Evolutionary conservation across 1,139 yeast genomes (phyloP), one percentile per base, ranked within the genome.

Genomic region (Barnettozyma hawaiiensis): DNA sequence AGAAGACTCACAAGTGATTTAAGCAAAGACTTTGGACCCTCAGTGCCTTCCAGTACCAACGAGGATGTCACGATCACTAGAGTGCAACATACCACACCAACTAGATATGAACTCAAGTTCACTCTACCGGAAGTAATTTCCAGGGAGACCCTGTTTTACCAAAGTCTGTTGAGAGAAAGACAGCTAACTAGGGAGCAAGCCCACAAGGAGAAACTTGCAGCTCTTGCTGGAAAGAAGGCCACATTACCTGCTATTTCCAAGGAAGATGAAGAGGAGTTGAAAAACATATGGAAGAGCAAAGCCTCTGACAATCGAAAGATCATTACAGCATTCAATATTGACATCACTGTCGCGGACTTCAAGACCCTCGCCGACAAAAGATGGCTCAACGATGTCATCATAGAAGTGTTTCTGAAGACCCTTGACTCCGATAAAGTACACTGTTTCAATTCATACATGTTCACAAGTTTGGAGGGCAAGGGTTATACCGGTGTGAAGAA

Each of bases 311-410:
- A 61, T 10, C 51, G 56, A n/a, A 49, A 68, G 9, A 55, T 72
- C 7, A 55, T 71, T 7, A 71, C 69, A 9, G 66, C 67, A 12
- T 73, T 67, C 36, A 70, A 67, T 51, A 66, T 92, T 27, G 94
- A 84, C 44, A 74, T 92, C 8, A 66, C 69, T 5, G 74, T 75
- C 0, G 65, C 76, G 37, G 98, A 92, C 60, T 61, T 92, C 42
- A 70, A 72, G 41, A 89, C 97, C 0, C 66, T 92, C 29, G 66
- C 73, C 8, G 86, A 82, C 44, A 72, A 83, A 2, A 66, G 71
- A 38, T 92, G 99, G 99, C 72, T 92, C 33, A 92, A 92, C 59
- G 98, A 94, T 62, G 86, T 83, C 42, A 73, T 92, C 4, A 89
- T 92, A 45, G 98, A 92, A 60, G 83, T 80, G 55, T 90, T 84